Evolutionary conservation across 345 rosid genomes (phyloP), one percentile per base, ranked within the genome.

Genomic region (Nasturtium officinale): DNA sequence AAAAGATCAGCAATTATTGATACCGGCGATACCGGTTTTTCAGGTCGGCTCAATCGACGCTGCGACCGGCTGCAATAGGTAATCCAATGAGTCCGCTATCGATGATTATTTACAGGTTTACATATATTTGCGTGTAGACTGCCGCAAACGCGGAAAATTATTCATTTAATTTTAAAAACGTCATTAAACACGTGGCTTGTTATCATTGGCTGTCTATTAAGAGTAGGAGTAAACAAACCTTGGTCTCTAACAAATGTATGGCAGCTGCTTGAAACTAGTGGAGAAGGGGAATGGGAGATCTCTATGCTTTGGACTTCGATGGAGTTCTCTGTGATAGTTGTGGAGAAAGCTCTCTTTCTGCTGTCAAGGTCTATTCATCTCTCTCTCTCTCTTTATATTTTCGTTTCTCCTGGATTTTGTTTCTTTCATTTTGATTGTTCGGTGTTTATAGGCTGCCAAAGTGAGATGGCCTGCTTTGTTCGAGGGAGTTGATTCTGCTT

Each of bases 251-350:
- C 29, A 60, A 67, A 58, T 54, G 75, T 76, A 75, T 61, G 79
- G 79, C 29, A 25, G 67, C 33, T 48, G 67, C 10, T 67, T 51
- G 62, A 75, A 67, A 29, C 61, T 18, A 30, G 69, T 45, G 46
- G 67, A 40, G 67, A 18, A 54, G 12, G 20, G 66, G 48, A 80
- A 82, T 85, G 86, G 89, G 87, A 67, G 92, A 90, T 76, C 82
- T 94, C 20, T 94, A 90, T 64, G 97, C 97, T 69, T 81, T 94
- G 86, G 97, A 94, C 81, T 91, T 94, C 80, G 98, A 94, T 50
- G 97, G 98, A 72, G 92, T 94, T 76, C 80, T 94, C 74, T 94
- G 97, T 67, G 96, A 90, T 72, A 89, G 96, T 68, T 94, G 97
- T 52, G 97, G 97, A 23, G 98, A 91, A 76, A 94, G 96, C 84